Evolutionary conservation across 2,329 filamentous ascomycete genomes (phyloP).

Genomic region (Lachnellula occidentalis): DNA sequence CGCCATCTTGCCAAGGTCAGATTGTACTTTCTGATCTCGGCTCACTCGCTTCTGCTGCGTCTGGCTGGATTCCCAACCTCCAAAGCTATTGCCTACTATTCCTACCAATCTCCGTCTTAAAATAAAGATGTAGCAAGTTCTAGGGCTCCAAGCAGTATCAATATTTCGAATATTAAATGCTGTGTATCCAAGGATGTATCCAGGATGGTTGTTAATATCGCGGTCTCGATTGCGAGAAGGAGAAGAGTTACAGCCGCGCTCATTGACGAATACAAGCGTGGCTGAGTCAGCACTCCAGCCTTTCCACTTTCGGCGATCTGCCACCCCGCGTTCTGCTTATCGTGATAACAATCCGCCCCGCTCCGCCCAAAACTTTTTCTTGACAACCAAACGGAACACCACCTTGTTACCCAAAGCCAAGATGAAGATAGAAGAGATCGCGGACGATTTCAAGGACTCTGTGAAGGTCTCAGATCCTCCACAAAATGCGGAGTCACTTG

Average conservation of each 20-base stretch:
- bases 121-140: no score
- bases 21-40: neutral
- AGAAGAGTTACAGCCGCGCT: neutral
- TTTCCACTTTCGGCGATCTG: neutral
- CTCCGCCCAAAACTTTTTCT: conserved; percentile 1
- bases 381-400: conserved; percentile 1
- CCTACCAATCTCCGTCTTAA: no score
- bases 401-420: conserved; percentile 1
- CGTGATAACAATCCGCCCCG: conserved; percentile 5
- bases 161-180: neutral
- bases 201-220: neutral
- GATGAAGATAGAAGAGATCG: conserved; percentile 29
- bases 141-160: neutral
- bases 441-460: conserved; percentile 14
- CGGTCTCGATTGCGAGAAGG: neutral
- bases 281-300: neutral
- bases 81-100: no score
- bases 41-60: no score
- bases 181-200: neutral
- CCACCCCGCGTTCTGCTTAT: neutral
- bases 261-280: neutral
- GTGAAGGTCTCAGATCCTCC: conserved; percentile 13
- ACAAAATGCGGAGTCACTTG: conserved; percentile 4
- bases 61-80: no score
- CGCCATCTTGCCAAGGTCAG: conserved; percentile 37